Evolutionary conservation across 2,329 filamentous ascomycete species (phyloP), one percentile per base, ranked within the genome.

Genomic region (Fusarium nelsonii): DNA sequence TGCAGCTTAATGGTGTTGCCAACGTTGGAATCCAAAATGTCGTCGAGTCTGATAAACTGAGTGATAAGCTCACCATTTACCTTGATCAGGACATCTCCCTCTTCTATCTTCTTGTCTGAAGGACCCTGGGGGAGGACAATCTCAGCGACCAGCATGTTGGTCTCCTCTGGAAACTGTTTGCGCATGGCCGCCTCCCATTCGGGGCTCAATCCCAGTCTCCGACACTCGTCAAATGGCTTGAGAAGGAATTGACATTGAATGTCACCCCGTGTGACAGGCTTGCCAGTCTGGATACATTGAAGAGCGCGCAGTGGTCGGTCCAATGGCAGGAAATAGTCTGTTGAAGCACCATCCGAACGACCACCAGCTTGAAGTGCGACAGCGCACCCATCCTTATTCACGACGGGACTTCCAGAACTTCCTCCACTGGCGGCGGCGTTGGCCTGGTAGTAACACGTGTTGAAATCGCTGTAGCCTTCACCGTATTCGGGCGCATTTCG

Each of bases 381-480:
- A 7, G 94, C 96, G 76, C 90, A 91, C 12, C 96, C 96, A 79
- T 97, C 93, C 64, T 97, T 92, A 80, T 97, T 97, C 65, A 99
- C 94, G 1, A 99, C 96, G 0, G 96, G 96, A 89, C 92, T 97
- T 67, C 96, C 96, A n/a, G 96, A 99, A 82, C 93, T 97, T 71
- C 96, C 96, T 71, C 96, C 96, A 78, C 94, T 98, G 4, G 96
- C 97, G 6, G 96, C 95, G 5, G 96, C 97, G 15, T 97, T 97
- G 69, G 97, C 96, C 82, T 99, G 96, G 74, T 98, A 98, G 84
- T 99, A 99, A 78, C 97, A 90, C 50, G 88, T 91, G 78, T 91
- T 99, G 87, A 99, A 99, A 78, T 99, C 96, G 79, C 94, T 96
- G 80, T 99, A 99, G 30, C 96, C 96, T 69, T 98, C 96, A 58